Base-by-base conservation (phyloP, 1,284 basidiomycete genomes). In the Bondarzewia mesenterica region DNA sequence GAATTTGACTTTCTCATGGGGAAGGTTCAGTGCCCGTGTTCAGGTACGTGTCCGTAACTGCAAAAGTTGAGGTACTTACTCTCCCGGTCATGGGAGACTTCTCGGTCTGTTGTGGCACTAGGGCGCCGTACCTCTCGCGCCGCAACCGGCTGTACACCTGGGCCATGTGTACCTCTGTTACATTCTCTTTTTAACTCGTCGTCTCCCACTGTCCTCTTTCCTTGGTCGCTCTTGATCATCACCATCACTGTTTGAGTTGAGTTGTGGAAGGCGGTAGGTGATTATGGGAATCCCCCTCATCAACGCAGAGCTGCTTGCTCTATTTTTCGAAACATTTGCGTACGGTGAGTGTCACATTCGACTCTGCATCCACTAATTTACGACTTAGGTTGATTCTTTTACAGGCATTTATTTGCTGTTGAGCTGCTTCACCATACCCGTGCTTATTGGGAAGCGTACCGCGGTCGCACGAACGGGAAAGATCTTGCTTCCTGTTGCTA, bases 281-380 rank as follows among this genome's bases (percentile, higher is more conserved):
- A 43, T 15, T 4, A 43, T 43, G 42, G 42, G 42, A 10, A 43
- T 43, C 15, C 26, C 42, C 16, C 42, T 43, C n/a, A 23, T 27
- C 22, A 43, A 43, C n/a, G 42, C 42, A 15, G 42, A 43, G 42
- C 23, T 43, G 16, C 26, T 43, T 15, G 42, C 23, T 16, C 42
- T 43, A 15, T 25, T 43, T 16, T 15, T 43, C 3, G 42, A 43
- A 29, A 43, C 22, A 25, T 25, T 43, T 25, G 23, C 23, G 15
- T 43, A 27, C 16, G 42, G 42, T 43, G 16, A 15, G 42, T 27
- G n/a, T 18, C 23, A 5, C 16, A 7, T 29, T 2, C 20, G 4
- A 3, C n/a, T 12, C 16, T 16, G 12, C 29, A 14, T 6, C 7
- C 22, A 25, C 25, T 26, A 12, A 21, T 20, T 41, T 14, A 23